A percentile compares a stretch with the other conserved stretches of the same genome.
Evolutionary conservation across 768 basidiomycete species (phyloP).

Genomic region (Boletus edulis): DNA sequence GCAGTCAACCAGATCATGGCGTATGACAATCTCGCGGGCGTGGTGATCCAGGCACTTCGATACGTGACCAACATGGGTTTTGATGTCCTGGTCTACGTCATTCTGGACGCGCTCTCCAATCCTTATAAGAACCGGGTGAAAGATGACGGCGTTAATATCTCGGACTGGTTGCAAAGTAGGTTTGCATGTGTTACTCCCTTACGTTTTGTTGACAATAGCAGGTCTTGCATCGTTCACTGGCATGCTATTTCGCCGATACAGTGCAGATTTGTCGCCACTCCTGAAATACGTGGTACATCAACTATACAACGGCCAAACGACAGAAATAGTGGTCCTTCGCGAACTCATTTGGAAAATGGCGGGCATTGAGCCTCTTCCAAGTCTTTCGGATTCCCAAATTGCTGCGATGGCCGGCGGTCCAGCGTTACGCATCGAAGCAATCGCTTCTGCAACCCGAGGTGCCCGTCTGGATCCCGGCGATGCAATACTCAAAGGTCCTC

Average conservation of each 20-base stretch:
- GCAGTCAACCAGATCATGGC: constrained; percentile 94
- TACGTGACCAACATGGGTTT: constrained; percentile 93
- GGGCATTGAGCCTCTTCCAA: constrained; percentile 87
- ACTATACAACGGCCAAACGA: constrained; percentile 75
- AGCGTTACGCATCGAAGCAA: constrained; percentile 80
- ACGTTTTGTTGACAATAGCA: constrained; percentile 33
- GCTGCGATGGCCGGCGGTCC: constrained; percentile 90
- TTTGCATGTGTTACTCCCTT: constrained; percentile 17
- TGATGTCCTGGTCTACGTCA: constrained; percentile 85
- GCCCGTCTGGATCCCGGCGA: constrained; percentile 68
- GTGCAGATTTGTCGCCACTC: constrained; percentile 78
- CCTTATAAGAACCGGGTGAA: constrained; percentile 81
- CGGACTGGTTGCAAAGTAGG: constrained; percentile 91
- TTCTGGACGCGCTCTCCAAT: constrained; percentile 85
- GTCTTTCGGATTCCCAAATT: constrained; percentile 85
- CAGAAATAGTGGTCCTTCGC: constrained; percentile 88
- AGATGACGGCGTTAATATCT: constrained; percentile 86
- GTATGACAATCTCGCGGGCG: constrained; percentile 89
- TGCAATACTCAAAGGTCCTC: constrained; percentile 60
- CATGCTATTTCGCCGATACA: constrained; percentile 85
- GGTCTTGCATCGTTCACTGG: constrained; percentile 93
- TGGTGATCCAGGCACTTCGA: constrained; percentile 85
- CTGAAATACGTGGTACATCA: constrained; percentile 92
- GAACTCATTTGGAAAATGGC: constrained; percentile 96
- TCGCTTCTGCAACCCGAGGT: constrained; percentile 76